Conservation (phyloP, 257 asterid genomes). For the Paulownia fortunei region DNA sequence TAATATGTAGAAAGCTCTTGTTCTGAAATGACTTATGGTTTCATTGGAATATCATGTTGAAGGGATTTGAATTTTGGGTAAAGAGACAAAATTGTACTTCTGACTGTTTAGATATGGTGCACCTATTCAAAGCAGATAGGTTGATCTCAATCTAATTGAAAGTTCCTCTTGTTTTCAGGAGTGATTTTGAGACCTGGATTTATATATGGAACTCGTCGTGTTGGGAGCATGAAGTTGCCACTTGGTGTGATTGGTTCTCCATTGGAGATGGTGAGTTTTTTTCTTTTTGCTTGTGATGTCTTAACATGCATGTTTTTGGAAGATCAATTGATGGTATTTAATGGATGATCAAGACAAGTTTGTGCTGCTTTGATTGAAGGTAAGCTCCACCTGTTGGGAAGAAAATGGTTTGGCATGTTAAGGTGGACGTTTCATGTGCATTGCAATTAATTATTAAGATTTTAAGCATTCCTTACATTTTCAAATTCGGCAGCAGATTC, state of each 20-base stretch:
- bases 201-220: conserved; percentile 88
- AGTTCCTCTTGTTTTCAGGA: conserved; percentile 50
- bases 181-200: conserved; percentile 96
- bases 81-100: neutral
- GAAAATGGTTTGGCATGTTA: neutral
- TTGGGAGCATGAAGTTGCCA: conserved; percentile 87
- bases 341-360: neutral
- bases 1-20: neutral
- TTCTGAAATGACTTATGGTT: neutral
- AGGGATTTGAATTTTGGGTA: neutral
- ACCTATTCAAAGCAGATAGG: neutral
- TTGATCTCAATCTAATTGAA: neutral
- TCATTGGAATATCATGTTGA: neutral
- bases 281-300: no score
- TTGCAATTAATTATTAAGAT: neutral
- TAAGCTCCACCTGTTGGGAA: neutral
- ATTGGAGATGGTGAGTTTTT: conserved; percentile 69
- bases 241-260: conserved; percentile 93
- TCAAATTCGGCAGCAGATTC: neutral
- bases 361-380: neutral
- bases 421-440: neutral
- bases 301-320: neutral
- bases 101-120: neutral
- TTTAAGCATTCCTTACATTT: neutral
- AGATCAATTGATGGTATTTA: neutral